Evolutionary conservation across 331 rosid genomes (phyloP).

Genomic region (Spiraea crenata): DNA sequence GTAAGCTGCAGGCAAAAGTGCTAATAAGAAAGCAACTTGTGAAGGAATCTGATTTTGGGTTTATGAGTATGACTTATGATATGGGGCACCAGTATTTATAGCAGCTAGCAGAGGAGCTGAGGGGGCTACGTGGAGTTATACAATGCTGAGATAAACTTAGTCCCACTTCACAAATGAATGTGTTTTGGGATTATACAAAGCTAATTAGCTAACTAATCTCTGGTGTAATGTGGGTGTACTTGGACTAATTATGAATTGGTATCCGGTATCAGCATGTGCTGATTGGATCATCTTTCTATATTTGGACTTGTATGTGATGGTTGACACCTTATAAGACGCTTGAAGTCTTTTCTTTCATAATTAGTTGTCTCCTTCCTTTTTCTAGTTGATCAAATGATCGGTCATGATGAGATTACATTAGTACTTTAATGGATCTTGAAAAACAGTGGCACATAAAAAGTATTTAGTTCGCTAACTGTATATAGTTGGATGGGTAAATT

Average conservation of each 20-base stretch:
- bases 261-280: too few species aligned
- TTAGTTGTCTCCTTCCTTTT: not conserved
- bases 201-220: too few species aligned
- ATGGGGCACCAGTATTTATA: conserved; percentile 27
- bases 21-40: too few species aligned
- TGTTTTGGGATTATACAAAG: too few species aligned
- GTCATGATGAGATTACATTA: not conserved
- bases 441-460: too few species aligned
- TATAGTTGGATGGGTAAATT: too few species aligned
- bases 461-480: too few species aligned
- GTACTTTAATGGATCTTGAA: not conserved
- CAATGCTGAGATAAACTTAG: too few species aligned
- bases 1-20: too few species aligned
- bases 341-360: not conserved
- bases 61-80: not conserved
- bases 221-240: too few species aligned
- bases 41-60: not conserved
- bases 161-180: too few species aligned
- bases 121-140: not conserved
- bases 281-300: not conserved
- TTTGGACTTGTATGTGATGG: not conserved
- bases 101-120: conserved; percentile 1
- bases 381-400: not conserved
- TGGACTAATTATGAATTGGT: too few species aligned
- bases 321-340: not conserved